Evolutionary conservation across 2,329 filamentous ascomycete genomes (phyloP).

Genomic region (Sarocladium oryzae): DNA sequence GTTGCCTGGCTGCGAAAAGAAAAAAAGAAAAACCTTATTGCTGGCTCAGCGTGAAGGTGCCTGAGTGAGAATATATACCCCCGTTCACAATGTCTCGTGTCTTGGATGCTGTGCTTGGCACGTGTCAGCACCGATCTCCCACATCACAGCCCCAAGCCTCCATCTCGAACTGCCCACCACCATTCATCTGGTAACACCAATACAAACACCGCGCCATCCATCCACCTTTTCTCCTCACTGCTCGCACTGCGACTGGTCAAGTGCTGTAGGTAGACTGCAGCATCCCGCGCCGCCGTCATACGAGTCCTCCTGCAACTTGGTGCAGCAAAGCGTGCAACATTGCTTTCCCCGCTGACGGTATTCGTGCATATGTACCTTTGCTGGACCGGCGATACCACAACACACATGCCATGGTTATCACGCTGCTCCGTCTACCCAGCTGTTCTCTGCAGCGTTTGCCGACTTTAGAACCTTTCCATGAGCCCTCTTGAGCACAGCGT

Average conservation of each 20-base stretch:
- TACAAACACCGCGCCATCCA: neutral
- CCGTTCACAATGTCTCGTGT: neutral
- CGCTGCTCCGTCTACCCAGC: neutral
- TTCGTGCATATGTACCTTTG: constrained; percentile 3
- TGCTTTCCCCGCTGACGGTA: neutral
- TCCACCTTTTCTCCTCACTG: neutral
- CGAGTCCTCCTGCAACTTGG: neutral
- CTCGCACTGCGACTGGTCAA: neutral
- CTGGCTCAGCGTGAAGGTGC: neutral
- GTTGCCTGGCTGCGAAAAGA: too few species aligned
- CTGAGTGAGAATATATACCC: neutral
- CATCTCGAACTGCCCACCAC: neutral
- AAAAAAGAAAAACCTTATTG: neutral
- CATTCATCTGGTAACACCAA: neutral
- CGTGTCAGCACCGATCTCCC: neutral
- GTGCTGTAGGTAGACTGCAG: neutral
- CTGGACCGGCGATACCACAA: neutral
- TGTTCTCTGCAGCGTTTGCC: neutral
- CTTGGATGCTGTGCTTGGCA: neutral
- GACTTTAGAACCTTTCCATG: neutral
- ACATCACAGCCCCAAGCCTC: neutral
- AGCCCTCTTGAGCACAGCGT: neutral
- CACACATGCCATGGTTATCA: neutral
- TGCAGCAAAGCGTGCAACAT: neutral
- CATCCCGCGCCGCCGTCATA: constrained; percentile 2